phyloP scores from a whole-genome alignment of 163 green algal species.

The Chlamydomonas reinhardtii region DNA sequence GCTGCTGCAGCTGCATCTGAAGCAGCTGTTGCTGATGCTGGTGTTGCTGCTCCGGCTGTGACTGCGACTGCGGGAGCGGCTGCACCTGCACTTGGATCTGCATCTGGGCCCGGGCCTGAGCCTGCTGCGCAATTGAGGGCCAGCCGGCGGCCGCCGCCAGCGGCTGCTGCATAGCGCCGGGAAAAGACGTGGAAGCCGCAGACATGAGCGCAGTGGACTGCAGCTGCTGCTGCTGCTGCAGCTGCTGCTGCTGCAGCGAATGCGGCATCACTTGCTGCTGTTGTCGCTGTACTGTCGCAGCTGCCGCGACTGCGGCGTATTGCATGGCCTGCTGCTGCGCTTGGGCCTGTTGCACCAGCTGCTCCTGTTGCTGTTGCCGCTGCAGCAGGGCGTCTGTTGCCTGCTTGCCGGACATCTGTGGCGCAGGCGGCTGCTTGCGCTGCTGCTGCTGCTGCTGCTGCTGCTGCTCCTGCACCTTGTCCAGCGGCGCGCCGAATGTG shows the following conservation, averaged over 20 bases:
- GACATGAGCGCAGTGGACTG: background rate
- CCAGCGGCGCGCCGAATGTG: constrained; percentile 26
- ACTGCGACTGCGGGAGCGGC: background rate
- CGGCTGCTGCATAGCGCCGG: background rate
- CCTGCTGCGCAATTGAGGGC: constrained; percentile 6
- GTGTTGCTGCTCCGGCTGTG: background rate
- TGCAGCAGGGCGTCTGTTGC: background rate
- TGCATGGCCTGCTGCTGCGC: background rate
- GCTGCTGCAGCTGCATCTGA: constrained; percentile 2
- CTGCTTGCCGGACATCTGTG: background rate
- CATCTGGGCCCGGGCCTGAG: background rate
- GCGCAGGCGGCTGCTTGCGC: background rate
- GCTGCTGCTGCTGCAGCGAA: background rate
- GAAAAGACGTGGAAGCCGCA: background rate
- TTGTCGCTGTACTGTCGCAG: background rate
- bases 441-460: background rate
- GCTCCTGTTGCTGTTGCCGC: background rate
- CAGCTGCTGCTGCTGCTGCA: too few species aligned
- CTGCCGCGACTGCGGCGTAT: too few species aligned
- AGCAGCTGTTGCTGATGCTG: constrained; percentile 9
- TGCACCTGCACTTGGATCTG: background rate
- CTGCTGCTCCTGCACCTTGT: constrained; percentile 16
- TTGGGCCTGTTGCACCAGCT: background rate
- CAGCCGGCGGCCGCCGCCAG: background rate
- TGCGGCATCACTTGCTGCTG: background rate